A percentile compares a stretch with the other conserved stretches of the same genome.
Conservation (phyloP, 345 rosid genomes). For the Hypericum androsaemum region DNA sequence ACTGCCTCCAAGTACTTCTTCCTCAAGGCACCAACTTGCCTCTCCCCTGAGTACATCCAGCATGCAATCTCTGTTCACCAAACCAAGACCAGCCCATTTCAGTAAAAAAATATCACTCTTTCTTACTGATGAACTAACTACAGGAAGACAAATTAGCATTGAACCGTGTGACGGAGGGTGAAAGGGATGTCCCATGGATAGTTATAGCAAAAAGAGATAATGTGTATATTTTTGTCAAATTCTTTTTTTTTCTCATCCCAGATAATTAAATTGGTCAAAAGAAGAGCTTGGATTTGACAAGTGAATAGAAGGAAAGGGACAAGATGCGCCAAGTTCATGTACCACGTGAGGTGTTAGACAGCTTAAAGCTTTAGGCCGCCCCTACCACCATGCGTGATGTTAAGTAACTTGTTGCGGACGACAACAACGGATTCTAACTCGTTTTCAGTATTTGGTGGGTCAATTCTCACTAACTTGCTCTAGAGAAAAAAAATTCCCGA, state of each 20-base stretch:
- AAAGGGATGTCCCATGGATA: neutral
- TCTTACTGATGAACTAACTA: no score
- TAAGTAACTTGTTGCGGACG: conserved; percentile 24
- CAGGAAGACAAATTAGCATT: no score
- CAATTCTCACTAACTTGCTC: no score
- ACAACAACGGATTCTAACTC: no score
- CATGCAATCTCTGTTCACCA: conserved; percentile 69
- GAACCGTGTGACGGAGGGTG: no score
- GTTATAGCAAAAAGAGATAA: conserved; percentile 14
- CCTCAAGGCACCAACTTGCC: conserved; percentile 85
- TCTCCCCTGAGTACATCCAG: conserved; percentile 98
- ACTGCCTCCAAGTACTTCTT: conserved; percentile 94
- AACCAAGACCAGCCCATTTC: neutral
- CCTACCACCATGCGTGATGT: conserved; percentile 15
- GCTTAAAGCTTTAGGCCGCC: neutral
- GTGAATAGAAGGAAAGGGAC: conserved; percentile 14
- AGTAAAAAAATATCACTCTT: no score
- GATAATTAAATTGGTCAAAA: neutral
- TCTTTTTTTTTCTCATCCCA: no score
- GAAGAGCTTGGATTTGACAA: conserved; percentile 16
- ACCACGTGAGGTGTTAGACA: conserved; percentile 38
- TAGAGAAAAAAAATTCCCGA: no score
- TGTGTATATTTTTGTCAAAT: no score
- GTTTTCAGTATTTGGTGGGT: no score
- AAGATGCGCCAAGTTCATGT: conserved; percentile 31